Evolutionary conservation across 805 yeast genomes (phyloP).

Genomic region (Candida chauliodis): DNA sequence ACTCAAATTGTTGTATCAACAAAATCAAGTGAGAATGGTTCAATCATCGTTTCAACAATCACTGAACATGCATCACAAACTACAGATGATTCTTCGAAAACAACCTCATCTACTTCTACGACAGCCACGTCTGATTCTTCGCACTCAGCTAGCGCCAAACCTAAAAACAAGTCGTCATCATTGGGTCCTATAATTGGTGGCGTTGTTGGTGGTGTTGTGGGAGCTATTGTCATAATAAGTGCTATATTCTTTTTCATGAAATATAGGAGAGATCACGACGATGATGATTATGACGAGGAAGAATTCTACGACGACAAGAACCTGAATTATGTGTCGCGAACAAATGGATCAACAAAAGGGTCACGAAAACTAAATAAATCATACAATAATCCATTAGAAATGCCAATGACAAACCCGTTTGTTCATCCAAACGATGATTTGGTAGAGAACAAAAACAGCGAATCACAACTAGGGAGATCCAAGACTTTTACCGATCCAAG

Average conservation of each 20-base stretch:
- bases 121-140: slow-evolving; percentile 3
- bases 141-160: not conserved
- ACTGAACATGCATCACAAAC: slow-evolving; percentile 9
- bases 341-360: slow-evolving; percentile 11
- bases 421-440: slow-evolving; percentile 53
- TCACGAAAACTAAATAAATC: slow-evolving; percentile 14
- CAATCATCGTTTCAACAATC: slow-evolving; percentile 9
- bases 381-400: slow-evolving; percentile 27
- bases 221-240: slow-evolving; percentile 32
- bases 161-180: slow-evolving; percentile 25
- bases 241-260: slow-evolving; percentile 41
- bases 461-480: not conserved
- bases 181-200: slow-evolving; percentile 42
- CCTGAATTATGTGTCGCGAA: slow-evolving; percentile 13
- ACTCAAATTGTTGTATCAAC: slow-evolving; percentile 19
- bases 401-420: slow-evolving; percentile 57
- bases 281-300: slow-evolving; percentile 42
- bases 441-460: slow-evolving; percentile 10
- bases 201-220: slow-evolving; percentile 38
- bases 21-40: slow-evolving; percentile 9
- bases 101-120: slow-evolving; percentile 10
- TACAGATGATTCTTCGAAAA: slow-evolving; percentile 12
- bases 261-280: slow-evolving; percentile 33
- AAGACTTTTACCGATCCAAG: slow-evolving; percentile 50
- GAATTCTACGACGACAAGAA: slow-evolving; percentile 22